Evolutionary conservation across 2,329 filamentous ascomycete species (phyloP).

Genomic region (Dissoconium aciculare): DNA sequence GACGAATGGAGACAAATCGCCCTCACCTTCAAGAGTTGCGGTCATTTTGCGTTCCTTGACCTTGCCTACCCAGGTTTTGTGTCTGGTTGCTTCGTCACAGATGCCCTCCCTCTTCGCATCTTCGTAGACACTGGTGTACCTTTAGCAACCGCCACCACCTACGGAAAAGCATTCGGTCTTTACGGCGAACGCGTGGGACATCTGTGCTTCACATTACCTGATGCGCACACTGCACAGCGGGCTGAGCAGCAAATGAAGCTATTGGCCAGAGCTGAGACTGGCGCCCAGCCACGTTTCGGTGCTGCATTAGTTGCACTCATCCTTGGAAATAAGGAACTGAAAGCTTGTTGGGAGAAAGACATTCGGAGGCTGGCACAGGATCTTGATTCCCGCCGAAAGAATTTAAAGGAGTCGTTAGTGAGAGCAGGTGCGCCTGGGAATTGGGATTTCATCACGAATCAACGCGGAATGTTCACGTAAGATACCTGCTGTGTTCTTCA

Average conservation of each 20-base stretch:
- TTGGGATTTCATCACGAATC: neutral
- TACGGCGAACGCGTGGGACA: neutral
- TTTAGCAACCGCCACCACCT: neutral
- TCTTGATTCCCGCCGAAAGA: no score
- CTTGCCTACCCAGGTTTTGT: conserved; percentile 1
- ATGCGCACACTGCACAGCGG: neutral
- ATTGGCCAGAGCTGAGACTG: neutral
- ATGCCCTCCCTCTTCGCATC: neutral
- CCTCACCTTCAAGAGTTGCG: neutral
- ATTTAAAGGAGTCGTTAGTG: no score
- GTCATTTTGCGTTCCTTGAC: neutral
- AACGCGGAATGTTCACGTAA: neutral
- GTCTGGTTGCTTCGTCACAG: neutral
- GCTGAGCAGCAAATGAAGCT: neutral
- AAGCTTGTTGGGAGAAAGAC: no score
- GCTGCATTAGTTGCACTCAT: neutral
- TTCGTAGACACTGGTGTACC: neutral
- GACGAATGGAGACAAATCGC: neutral
- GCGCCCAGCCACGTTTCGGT: neutral
- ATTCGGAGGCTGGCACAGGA: no score
- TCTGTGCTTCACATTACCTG: neutral
- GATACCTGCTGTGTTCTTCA: no score
- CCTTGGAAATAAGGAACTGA: neutral
- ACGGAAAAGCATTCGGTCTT: neutral
- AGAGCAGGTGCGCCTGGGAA: no score